Conservation (phyloP, 78 protist genomes). For the Isochrysis galbana region DNA sequence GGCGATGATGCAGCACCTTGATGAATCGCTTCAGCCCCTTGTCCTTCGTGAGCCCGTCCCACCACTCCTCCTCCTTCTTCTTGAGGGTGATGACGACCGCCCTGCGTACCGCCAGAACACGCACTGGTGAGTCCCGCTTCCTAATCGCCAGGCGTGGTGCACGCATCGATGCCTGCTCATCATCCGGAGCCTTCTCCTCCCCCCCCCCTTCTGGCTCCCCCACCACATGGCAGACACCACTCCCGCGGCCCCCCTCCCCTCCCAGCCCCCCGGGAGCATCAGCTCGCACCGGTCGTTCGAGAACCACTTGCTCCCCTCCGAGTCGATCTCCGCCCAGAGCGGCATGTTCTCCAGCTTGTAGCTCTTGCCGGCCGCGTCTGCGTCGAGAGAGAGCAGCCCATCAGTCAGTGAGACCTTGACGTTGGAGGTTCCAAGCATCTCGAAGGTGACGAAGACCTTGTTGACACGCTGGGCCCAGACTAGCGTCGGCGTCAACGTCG, state of each 20-base stretch:
- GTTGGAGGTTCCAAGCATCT: not conserved
- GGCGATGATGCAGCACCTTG: not conserved
- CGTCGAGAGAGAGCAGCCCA: not conserved
- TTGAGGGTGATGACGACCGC: not conserved
- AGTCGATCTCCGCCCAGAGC: not conserved
- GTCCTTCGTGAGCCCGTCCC: conserved; percentile 4
- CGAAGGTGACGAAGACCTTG: conserved; percentile 2
- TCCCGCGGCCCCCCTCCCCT: not conserved
- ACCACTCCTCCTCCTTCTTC: not conserved
- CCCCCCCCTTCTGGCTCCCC: not conserved
- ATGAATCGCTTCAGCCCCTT: not conserved
- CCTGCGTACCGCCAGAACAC: not conserved
- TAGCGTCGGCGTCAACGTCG: not conserved
- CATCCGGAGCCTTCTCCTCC: too few species aligned
- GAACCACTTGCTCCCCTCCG: not conserved
- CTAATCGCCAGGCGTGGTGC: not conserved
- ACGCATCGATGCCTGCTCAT: too few species aligned
- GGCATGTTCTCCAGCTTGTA: conserved; percentile 20
- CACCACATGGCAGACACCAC: not conserved
- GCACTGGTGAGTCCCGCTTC: not conserved
- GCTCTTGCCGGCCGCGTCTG: not conserved
- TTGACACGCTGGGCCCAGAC: not conserved
- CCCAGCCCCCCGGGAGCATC: not conserved
- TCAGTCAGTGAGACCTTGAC: not conserved
- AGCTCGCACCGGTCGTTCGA: not conserved